Evolutionary conservation across 176 grass and related monocot species (phyloP), one percentile per base, ranked within the genome.

Genomic region (Phoenix roebelenii): DNA sequence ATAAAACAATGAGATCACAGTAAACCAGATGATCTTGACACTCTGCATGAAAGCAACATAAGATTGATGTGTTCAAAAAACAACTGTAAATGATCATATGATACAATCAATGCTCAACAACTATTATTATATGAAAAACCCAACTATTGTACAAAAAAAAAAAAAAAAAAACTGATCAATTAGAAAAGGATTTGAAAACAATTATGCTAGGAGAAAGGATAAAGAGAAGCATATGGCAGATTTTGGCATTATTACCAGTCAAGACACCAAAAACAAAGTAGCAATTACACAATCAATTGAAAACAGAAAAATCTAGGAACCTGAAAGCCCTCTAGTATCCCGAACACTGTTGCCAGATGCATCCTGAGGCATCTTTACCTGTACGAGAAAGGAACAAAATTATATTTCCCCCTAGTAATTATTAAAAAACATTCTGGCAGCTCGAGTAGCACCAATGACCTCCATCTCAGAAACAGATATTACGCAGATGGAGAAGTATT

Each of bases 311-410:
- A 59, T 2, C 12, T 23, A 71, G 3, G 61, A 72, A 97, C 92
- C 92, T 96, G 92, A 97, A 79, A 97, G 92, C 59, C 92, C 87
- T 70, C 83, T 77, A 50, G 81, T 97, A 71, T 97, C 92, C 64
- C 80, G 82, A 80, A 97, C 67, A 0, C 87, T 73, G 49, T 87
- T 80, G n/a, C 75, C 69, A 63, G 92, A 97, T 59, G 75, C 83
- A 82, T 97, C 92, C 83, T 97, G 92, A 78, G 92, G 92, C 92
- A 97, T 90, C n/a, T 85, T 97, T 24, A 97, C 66, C 92, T 96
- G 71, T 65, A 67, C 50, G 9, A 6, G 60, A 26, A 56, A 54
- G 35, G 35, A 44, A 44, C 32, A 39, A 10, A 39, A 39, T 39
- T 39, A 12, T 12, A 44, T 12, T 44, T 44, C 12, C 28, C 28